Evolutionary conservation across 257 asterid species (phyloP).

Genomic region (Solanum sejunctum): DNA sequence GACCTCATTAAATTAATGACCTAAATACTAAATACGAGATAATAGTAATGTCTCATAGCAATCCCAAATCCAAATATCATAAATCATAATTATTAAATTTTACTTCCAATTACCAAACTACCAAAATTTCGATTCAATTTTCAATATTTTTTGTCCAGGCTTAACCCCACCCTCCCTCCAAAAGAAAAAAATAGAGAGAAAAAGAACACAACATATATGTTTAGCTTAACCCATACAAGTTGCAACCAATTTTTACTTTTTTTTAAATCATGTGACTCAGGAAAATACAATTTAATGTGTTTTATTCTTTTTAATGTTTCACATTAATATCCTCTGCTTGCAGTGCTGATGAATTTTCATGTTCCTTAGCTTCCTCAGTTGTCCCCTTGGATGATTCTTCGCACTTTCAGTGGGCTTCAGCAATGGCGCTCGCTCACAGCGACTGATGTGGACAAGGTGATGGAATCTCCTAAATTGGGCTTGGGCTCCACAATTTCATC

Average conservation of each 20-base stretch:
- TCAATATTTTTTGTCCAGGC: too few relatives aligned
- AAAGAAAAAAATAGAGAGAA: too few relatives aligned
- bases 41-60: too few relatives aligned
- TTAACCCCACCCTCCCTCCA: too few relatives aligned
- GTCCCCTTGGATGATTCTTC: not conserved
- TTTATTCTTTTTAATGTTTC: not conserved
- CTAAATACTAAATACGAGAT: too few relatives aligned
- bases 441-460: not conserved
- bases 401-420: not conserved
- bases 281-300: not conserved
- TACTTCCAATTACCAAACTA: too few relatives aligned
- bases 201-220: too few relatives aligned
- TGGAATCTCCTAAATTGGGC: not conserved
- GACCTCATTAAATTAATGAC: too few relatives aligned
- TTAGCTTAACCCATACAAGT: not conserved
- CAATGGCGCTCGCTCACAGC: not conserved
- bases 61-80: too few relatives aligned
- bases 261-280: not conserved
- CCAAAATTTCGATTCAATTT: too few relatives aligned
- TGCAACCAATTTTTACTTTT: not conserved
- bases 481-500: slow-evolving; percentile 3
- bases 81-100: too few relatives aligned
- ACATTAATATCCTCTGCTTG: not conserved
- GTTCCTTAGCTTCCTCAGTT: not conserved
- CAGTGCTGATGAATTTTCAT: not conserved